A percentile compares a stretch with the other conserved stretches of the same genome.
Evolutionary conservation across 257 asterid genomes (phyloP).

Genomic region (Jaltomata sinuosa): DNA sequence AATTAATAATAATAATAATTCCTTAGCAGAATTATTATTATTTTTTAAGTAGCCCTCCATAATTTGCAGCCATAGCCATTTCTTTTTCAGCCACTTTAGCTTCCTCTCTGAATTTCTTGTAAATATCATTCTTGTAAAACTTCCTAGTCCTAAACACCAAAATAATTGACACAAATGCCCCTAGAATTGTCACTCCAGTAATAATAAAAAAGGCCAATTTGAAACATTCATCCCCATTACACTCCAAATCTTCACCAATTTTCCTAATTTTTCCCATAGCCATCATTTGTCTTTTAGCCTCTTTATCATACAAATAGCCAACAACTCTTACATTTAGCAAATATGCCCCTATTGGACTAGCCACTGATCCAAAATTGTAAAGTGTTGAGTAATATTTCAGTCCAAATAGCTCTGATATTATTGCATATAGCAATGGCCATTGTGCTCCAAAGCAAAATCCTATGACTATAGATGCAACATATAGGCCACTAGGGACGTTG

Average conservation of each 20-base stretch:
- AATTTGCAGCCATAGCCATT: neutral
- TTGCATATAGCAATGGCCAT: neutral
- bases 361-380: neutral
- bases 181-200: neutral
- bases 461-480: neutral
- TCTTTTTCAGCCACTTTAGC: neutral
- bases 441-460: slow-evolving; percentile 1
- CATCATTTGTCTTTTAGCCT: neutral
- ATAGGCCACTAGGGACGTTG: neutral
- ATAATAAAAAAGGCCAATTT: neutral
- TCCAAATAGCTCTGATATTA: neutral
- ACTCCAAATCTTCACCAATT: neutral
- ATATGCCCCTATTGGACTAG: neutral
- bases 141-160: neutral
- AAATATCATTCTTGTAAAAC: slow-evolving; percentile 1
- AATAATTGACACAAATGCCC: neutral
- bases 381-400: neutral
- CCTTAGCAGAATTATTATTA: neutral
- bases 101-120: neutral
- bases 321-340: neutral
- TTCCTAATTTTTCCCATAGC: neutral
- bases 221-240: neutral
- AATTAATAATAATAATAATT: neutral
- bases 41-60: neutral
- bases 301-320: neutral